Conservation (phyloP, 2,329 filamentous ascomycete species). For the Didymella exigua region DNA sequence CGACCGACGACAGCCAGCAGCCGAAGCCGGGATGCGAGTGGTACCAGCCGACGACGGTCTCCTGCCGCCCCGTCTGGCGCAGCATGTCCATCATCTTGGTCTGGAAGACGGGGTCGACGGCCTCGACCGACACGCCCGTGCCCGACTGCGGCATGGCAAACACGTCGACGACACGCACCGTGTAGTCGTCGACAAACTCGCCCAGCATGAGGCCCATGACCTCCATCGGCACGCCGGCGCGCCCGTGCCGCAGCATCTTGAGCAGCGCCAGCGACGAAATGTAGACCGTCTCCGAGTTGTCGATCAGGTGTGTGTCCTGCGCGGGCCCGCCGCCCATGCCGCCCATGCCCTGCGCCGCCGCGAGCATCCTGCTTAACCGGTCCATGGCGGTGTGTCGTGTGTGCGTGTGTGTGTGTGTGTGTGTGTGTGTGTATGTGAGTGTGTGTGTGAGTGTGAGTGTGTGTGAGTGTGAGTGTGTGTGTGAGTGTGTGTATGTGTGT, state of each 20-base stretch:
- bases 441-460: not conserved
- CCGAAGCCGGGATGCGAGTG: constrained; percentile 99
- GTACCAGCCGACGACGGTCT: constrained; percentile 99
- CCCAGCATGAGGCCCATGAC: constrained; percentile 99
- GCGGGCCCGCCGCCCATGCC: constrained; percentile 62
- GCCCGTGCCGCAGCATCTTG: constrained; percentile 98
- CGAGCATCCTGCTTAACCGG: constrained; percentile 86
- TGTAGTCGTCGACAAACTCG: constrained; percentile 99
- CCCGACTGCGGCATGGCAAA: constrained; percentile 99
- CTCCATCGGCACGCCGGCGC: constrained; percentile 98
- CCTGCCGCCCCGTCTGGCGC: constrained; percentile 91
- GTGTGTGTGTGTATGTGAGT: not conserved
- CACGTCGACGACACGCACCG: constrained; percentile 95
- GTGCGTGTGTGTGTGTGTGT: not conserved
- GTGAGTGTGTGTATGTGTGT: no score
- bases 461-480: constrained; percentile 3
- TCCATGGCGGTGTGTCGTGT: constrained; percentile 67
- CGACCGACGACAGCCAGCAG: constrained; percentile 97
- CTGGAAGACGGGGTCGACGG: constrained; percentile 97
- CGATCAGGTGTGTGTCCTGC: constrained; percentile 85
- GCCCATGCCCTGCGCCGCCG: constrained; percentile 69
- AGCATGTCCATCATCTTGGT: constrained; percentile 99
- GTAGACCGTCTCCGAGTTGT: constrained; percentile 99
- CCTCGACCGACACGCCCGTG: constrained; percentile 97
- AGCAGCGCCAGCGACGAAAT: constrained; percentile 96